Evolutionary conservation across 495 filamentous ascomycete species (phyloP).

Genomic region (Pyrenula aspistea): DNA sequence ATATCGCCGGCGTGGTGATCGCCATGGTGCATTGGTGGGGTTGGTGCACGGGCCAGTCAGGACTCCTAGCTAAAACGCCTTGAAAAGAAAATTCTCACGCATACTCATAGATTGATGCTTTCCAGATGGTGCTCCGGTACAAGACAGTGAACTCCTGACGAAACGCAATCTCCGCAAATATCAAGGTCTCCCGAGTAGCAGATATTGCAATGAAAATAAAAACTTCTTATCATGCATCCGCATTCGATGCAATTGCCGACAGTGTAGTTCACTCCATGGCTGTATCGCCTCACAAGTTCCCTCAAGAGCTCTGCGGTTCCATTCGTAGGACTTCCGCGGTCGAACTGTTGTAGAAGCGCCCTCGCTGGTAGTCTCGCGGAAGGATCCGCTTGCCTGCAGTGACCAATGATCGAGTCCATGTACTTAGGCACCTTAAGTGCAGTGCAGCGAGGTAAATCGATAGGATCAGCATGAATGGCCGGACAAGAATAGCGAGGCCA

Average conservation of each 20-base stretch:
- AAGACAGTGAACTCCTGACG: conserved; percentile 1
- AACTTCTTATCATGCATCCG: neutral
- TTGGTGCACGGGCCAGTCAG: too few relatives aligned
- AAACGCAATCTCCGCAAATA: conserved; percentile 1
- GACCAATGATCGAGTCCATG: neutral
- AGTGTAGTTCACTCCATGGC: neutral
- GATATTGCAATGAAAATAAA: conserved; percentile 4
- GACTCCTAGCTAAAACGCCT: too few relatives aligned
- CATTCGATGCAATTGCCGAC: conserved; percentile 4
- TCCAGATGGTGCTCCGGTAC: conserved; percentile 4
- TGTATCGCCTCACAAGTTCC: neutral
- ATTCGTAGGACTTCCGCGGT: neutral
- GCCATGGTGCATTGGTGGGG: too few relatives aligned
- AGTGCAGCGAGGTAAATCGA: conserved; percentile 1
- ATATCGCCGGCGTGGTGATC: too few relatives aligned
- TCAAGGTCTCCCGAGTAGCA: conserved; percentile 3
- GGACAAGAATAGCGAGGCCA: conserved; percentile 3
- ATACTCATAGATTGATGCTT: too few relatives aligned
- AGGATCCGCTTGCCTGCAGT: neutral
- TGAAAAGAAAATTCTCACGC: too few relatives aligned
- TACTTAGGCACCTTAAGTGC: neutral
- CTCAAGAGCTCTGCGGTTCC: neutral
- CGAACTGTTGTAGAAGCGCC: neutral
- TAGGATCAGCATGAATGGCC: conserved; percentile 3
- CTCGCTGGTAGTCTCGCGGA: neutral